Conservation (phyloP, 1,284 basidiomycete genomes). For the Veloporphyrellus conicus region DNA sequence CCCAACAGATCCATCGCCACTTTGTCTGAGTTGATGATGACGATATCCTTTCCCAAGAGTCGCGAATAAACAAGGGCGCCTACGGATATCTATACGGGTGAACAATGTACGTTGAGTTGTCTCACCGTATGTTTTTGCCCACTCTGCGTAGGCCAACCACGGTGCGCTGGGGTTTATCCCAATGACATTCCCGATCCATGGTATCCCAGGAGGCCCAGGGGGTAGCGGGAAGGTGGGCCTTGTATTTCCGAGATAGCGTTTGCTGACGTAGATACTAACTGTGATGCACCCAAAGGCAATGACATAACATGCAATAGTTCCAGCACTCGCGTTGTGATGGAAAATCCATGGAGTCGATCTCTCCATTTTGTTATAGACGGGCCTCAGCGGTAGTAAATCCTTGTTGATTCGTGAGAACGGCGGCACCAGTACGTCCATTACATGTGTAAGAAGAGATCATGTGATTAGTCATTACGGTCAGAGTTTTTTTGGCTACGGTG, state of each 20-base stretch:
- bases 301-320: too few relatives aligned
- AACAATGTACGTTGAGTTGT: background rate
- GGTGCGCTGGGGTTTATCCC: slow-evolving; percentile 14
- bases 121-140: background rate
- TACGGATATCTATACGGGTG: background rate
- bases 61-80: slow-evolving; percentile 17
- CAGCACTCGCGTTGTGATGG: too few relatives aligned
- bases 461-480: too few relatives aligned
- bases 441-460: too few relatives aligned
- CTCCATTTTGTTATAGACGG: too few relatives aligned
- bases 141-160: slow-evolving; percentile 8
- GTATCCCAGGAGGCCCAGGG: slow-evolving; percentile 15
- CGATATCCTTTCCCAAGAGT: slow-evolving; percentile 14
- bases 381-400: too few relatives aligned
- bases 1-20: slow-evolving; percentile 23
- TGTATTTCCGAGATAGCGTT: background rate
- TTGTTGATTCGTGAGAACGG: too few relatives aligned
- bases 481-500: too few relatives aligned
- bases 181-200: slow-evolving; percentile 19
- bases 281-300: background rate
- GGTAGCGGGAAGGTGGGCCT: slow-evolving; percentile 5
- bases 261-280: background rate
- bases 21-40: slow-evolving; percentile 20
- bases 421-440: too few relatives aligned
- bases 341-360: too few relatives aligned